These are phyloP conservation scores for Tarenaya hassleriana DNA, from an alignment of 345 rosid genomes.

Conservation along the genomic window DNA sequence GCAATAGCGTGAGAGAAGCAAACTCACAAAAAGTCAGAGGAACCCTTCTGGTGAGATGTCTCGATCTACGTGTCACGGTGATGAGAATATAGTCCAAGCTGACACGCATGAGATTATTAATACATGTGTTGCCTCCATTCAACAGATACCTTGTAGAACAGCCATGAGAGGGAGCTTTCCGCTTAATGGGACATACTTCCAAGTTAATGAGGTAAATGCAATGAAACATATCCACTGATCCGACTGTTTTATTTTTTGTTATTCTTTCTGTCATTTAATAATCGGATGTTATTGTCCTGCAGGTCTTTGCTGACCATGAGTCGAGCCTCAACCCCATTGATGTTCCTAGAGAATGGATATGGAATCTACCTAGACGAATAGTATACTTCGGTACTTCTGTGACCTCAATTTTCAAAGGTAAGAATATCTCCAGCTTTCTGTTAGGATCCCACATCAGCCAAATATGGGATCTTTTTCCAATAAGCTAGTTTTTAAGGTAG, in stretches of 20 bases:
- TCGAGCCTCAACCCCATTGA: slow-evolving; percentile 70
- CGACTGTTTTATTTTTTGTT: slow-evolving; percentile 4
- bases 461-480: too few relatives aligned
- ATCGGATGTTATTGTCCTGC: slow-evolving; percentile 24
- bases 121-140: slow-evolving; percentile 19
- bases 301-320: slow-evolving; percentile 84
- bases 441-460: too few relatives aligned
- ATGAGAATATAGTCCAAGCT: slow-evolving; percentile 4
- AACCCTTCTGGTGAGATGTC: slow-evolving; percentile 67
- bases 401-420: slow-evolving; percentile 81
- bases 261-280: neutral
- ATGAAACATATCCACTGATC: slow-evolving; percentile 3
- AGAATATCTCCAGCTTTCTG: slow-evolving; percentile 17
- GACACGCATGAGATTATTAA: slow-evolving; percentile 5
- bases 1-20: slow-evolving; percentile 66
- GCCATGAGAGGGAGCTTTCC: slow-evolving; percentile 98
- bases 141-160: slow-evolving; percentile 89
- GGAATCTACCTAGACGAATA: slow-evolving; percentile 67
- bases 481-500: too few relatives aligned
- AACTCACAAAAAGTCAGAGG: slow-evolving; percentile 73
- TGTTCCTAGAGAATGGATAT: slow-evolving; percentile 70
- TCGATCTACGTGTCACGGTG: slow-evolving; percentile 14
- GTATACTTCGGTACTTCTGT: slow-evolving; percentile 93
- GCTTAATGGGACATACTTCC: slow-evolving; percentile 88
- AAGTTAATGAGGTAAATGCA: slow-evolving; percentile 72